These are phyloP conservation scores for Sapria himalayana DNA, from an alignment of 345 rosid species.

Conservation along the genomic window DNA sequence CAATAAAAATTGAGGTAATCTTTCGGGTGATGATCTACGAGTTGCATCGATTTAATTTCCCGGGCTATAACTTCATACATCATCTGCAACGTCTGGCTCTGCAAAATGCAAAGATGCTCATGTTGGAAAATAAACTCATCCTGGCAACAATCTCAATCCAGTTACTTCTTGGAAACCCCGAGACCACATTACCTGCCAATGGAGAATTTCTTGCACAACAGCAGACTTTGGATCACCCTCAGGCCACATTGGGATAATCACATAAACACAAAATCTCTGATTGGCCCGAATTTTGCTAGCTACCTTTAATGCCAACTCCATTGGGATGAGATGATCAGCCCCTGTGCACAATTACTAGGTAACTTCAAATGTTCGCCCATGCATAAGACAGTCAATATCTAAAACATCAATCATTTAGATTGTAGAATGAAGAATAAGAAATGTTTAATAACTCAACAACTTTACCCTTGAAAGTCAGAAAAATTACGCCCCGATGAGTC, in stretches of 20 bases:
- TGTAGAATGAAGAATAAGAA: no score
- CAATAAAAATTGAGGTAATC: slow-evolving; percentile 95
- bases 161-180: not conserved
- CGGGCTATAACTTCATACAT: slow-evolving; percentile 49
- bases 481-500: no score
- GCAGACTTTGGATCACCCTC: slow-evolving; percentile 82
- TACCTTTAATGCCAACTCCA: slow-evolving; percentile 92
- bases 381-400: no score
- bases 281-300: slow-evolving; percentile 68
- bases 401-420: no score
- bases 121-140: not conserved
- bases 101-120: slow-evolving; percentile 12
- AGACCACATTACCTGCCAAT: slow-evolving; percentile 56
- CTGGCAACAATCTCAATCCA: not conserved
- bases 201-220: slow-evolving; percentile 78
- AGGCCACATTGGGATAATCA: slow-evolving; percentile 93
- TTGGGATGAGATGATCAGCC: slow-evolving; percentile 84
- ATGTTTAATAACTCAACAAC: no score
- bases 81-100: slow-evolving; percentile 87
- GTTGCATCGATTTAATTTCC: slow-evolving; percentile 30
- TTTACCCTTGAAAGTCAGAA: no score
- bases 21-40: slow-evolving; percentile 34
- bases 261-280: slow-evolving; percentile 75
- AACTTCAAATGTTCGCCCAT: no score
- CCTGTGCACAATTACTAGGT: slow-evolving; percentile 40